Conservation (phyloP, 805 yeast genomes). For the Wickerhamomyces hampshirensis region DNA sequence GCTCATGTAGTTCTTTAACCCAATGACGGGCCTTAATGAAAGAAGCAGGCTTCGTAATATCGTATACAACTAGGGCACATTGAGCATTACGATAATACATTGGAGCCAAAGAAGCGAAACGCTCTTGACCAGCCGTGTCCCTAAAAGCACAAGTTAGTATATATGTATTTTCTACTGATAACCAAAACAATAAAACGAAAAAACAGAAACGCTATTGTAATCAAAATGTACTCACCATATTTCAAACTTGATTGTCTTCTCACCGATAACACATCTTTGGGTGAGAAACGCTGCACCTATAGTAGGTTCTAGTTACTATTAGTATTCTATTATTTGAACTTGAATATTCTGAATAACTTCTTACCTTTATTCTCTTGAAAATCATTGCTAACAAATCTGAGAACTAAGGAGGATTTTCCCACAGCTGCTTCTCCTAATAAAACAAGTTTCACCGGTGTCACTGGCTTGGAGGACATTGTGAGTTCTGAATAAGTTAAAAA, state of each 20-base stretch:
- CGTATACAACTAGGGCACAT: slow-evolving; percentile 94
- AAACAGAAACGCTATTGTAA: too few species aligned
- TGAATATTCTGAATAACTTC: slow-evolving; percentile 6
- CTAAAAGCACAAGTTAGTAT: slow-evolving; percentile 16
- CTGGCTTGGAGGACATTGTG: slow-evolving; percentile 27
- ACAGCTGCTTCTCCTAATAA: slow-evolving; percentile 97
- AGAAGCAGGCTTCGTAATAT: slow-evolving; percentile 90
- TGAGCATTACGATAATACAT: slow-evolving; percentile 97
- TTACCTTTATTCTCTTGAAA: slow-evolving; percentile 84
- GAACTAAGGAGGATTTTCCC: slow-evolving; percentile 89
- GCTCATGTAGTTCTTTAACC: slow-evolving; percentile 95
- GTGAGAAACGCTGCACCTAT: slow-evolving; percentile 97
- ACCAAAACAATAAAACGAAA: neutral
- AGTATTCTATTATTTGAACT: slow-evolving; percentile 5
- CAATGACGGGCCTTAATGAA: slow-evolving; percentile 96
- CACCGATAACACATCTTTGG: slow-evolving; percentile 85
- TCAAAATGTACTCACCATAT: slow-evolving; percentile 64
- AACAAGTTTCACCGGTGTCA: slow-evolving; percentile 82
- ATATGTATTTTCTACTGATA: neutral
- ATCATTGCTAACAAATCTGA: slow-evolving; percentile 90
- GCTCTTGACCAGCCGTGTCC: slow-evolving; percentile 97
- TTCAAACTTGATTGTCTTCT: slow-evolving; percentile 83
- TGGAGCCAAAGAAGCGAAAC: slow-evolving; percentile 94
- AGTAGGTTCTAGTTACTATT: slow-evolving; percentile 63
- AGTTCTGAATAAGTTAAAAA: neutral